Conservation (phyloP, 805 yeast species). For the Saccharomycopsis fodiens region DNA sequence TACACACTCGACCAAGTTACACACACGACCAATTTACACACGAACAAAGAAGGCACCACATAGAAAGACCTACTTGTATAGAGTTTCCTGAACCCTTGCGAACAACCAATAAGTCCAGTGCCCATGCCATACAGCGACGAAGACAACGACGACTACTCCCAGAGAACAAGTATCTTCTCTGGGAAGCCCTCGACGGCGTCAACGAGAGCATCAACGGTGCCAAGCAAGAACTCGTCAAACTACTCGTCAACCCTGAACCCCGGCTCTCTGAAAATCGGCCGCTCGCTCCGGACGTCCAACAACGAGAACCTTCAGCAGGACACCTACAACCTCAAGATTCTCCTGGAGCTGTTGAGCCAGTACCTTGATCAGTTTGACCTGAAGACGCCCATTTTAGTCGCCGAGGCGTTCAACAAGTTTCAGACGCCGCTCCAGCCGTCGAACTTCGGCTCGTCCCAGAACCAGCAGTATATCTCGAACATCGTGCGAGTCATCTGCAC, state of each 20-base stretch:
- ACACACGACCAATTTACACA: no score
- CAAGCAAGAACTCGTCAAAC: constrained; percentile 8
- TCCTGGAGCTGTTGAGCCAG: constrained; percentile 17
- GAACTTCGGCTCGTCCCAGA: constrained; percentile 10
- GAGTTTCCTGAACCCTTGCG: no score
- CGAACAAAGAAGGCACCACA: no score
- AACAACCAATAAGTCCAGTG: no score
- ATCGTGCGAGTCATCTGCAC: constrained; percentile 16
- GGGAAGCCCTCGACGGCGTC: constrained; percentile 20
- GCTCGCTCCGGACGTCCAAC: constrained; percentile 14
- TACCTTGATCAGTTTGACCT: constrained; percentile 18
- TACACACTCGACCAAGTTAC: no score
- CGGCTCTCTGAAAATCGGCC: constrained; percentile 17
- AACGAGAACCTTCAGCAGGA: constrained; percentile 18
- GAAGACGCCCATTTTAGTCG: constrained; percentile 16
- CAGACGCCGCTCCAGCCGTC: constrained; percentile 16
- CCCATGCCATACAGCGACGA: background rate
- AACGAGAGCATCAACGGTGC: constrained; percentile 20
- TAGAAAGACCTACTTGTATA: no score
- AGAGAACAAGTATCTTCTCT: constrained; percentile 18
- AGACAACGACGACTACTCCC: constrained; percentile 19
- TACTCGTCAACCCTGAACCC: background rate
- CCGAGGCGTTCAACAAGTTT: constrained; percentile 18
- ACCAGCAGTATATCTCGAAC: constrained; percentile 12
- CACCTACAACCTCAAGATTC: constrained; percentile 13